Evolutionary conservation across 768 basidiomycete species (phyloP).

Genomic region (Phlebiopsis gigantea): DNA sequence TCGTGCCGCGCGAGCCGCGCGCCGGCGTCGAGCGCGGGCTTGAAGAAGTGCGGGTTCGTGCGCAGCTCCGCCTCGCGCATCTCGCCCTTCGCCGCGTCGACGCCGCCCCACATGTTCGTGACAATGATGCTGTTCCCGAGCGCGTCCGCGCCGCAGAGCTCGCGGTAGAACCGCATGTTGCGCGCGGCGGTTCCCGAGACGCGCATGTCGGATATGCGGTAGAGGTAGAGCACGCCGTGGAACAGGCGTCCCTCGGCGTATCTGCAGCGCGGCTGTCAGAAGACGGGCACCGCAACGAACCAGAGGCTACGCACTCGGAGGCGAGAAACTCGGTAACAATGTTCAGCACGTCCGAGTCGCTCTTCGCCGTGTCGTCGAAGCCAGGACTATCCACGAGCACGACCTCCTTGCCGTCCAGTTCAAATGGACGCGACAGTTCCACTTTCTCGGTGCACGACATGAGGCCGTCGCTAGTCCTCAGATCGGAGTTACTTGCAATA

Average conservation of each 20-base stretch:
- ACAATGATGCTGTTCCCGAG: constrained; percentile 17
- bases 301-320: constrained; percentile 10
- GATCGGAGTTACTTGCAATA: constrained; percentile 7
- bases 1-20: constrained; percentile 15
- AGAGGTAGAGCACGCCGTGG: constrained; percentile 18
- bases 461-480: constrained; percentile 13
- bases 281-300: not conserved
- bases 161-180: constrained; percentile 11
- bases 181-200: constrained; percentile 8
- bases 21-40: constrained; percentile 12
- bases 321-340: constrained; percentile 6
- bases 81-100: constrained; percentile 7
- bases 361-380: constrained; percentile 40
- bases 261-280: no score
- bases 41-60: constrained; percentile 14
- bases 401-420: constrained; percentile 36
- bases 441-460: constrained; percentile 10
- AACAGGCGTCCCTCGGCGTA: constrained; percentile 9
- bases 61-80: constrained; percentile 17
- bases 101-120: constrained; percentile 21
- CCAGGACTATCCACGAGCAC: constrained; percentile 56
- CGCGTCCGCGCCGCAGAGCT: constrained; percentile 17
- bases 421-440: constrained; percentile 27
- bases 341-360: constrained; percentile 12
- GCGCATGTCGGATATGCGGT: constrained; percentile 19